Conservation (phyloP, 2,329 filamentous ascomycete genomes). For the Aureobasidium pullulans region DNA sequence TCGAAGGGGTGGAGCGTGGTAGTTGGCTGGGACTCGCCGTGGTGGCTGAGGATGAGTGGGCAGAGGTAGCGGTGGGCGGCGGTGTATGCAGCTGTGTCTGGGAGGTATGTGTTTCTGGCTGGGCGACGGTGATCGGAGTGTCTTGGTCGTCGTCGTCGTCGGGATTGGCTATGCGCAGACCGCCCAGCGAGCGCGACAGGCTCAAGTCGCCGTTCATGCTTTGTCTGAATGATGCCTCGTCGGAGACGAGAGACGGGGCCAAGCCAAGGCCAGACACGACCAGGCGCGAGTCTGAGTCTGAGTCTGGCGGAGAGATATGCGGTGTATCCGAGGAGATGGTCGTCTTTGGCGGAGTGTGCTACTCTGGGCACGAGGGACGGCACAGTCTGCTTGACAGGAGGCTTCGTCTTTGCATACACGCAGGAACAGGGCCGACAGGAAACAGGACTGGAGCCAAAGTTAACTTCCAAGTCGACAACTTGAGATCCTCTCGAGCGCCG, state of each 20-base stretch:
- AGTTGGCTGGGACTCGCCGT: constrained; percentile 15
- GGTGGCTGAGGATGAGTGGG: constrained; percentile 15
- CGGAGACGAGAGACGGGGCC: constrained; percentile 14
- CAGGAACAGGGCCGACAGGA: not conserved
- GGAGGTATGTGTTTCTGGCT: constrained; percentile 24
- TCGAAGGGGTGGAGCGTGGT: not conserved
- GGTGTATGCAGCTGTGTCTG: constrained; percentile 10
- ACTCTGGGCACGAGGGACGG: constrained; percentile 1
- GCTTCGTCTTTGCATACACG: not conserved
- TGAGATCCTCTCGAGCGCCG: not conserved
- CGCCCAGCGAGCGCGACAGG: constrained; percentile 85
- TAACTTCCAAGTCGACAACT: not conserved
- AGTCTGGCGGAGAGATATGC: constrained; percentile 10
- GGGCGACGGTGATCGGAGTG: constrained; percentile 19
- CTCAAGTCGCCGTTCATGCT: constrained; percentile 89
- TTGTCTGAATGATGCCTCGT: not conserved
- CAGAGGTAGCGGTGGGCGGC: constrained; percentile 24
- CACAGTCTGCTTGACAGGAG: not conserved
- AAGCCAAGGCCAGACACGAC: constrained; percentile 16
- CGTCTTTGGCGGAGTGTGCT: constrained; percentile 1
- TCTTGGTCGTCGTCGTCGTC: constrained; percentile 23
- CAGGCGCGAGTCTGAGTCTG: constrained; percentile 8
- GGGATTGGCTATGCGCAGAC: constrained; percentile 92
- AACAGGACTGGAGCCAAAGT: not conserved
- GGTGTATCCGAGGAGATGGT: constrained; percentile 6